Percentiles rank a stretch among this genome's conserved stretches.
Evolutionary conservation across 306 rosid species (phyloP).

Genomic region (Gillenia trifoliata): DNA sequence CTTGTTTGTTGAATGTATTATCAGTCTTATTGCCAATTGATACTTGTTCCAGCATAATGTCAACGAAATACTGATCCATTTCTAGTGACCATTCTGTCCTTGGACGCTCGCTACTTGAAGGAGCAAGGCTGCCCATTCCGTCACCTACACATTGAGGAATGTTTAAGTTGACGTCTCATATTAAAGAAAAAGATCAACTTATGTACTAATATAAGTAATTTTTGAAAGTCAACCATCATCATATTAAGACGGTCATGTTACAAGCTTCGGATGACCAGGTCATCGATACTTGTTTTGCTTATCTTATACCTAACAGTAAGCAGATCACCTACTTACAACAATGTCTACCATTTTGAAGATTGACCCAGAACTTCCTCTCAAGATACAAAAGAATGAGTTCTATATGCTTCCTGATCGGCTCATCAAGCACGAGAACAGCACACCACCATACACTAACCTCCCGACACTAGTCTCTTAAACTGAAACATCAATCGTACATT

Average conservation of each 20-base stretch:
- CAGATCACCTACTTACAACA: background rate
- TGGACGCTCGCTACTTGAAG: constrained; percentile 43
- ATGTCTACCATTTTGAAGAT: background rate
- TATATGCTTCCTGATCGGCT: background rate
- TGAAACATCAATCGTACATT: background rate
- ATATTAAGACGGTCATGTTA: background rate
- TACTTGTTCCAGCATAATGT: constrained; percentile 68
- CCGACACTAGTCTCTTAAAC: background rate
- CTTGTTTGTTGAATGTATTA: constrained; percentile 50
- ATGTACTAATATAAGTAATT: background rate
- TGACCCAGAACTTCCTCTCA: background rate
- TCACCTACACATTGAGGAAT: constrained; percentile 40
- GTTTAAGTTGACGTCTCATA: background rate
- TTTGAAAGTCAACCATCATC: background rate
- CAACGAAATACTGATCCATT: constrained; percentile 68
- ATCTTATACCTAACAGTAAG: background rate
- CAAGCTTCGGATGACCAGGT: background rate
- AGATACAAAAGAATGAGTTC: background rate
- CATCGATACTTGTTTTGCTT: background rate
- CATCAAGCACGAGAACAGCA: background rate
- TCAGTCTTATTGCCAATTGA: constrained; percentile 48
- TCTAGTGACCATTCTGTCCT: constrained; percentile 58
- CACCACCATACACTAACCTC: background rate
- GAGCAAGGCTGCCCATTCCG: constrained; percentile 31
- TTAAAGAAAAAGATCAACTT: background rate